Conservation (phyloP, 2,329 filamentous ascomycete genomes). For the Fusarium anguioides region DNA sequence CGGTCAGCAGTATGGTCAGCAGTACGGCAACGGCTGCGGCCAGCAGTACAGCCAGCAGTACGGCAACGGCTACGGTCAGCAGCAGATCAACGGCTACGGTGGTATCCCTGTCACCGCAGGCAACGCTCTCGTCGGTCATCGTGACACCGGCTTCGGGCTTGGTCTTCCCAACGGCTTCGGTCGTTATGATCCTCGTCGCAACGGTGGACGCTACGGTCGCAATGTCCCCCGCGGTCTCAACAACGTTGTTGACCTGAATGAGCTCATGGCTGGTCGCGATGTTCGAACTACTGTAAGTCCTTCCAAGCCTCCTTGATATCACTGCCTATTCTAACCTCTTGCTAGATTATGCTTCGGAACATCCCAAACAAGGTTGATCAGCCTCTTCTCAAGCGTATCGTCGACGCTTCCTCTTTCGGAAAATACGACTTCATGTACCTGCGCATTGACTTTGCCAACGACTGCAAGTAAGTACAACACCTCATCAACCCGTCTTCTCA, state of each 20-base stretch:
- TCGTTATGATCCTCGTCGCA: slow-evolving; percentile 39
- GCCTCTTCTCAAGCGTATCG: slow-evolving; percentile 78
- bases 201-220: background rate
- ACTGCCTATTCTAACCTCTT: slow-evolving; percentile 1
- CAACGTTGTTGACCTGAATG: slow-evolving; percentile 65
- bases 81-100: no score
- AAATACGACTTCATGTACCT: slow-evolving; percentile 96
- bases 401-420: slow-evolving; percentile 82
- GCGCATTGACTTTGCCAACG: slow-evolving; percentile 86
- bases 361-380: slow-evolving; percentile 92
- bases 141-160: no score
- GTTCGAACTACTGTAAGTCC: slow-evolving; percentile 77
- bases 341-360: slow-evolving; percentile 90
- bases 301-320: background rate
- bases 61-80: no score
- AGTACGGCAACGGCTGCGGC: no score
- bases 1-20: no score
- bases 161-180: background rate
- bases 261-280: slow-evolving; percentile 67
- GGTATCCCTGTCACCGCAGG: no score
- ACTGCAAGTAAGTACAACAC: slow-evolving; percentile 75
- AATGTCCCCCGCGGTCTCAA: slow-evolving; percentile 47
- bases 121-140: no score
- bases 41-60: no score
- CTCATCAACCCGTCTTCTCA: background rate